Evolutionary conservation across 164 flowering plant species (phyloP), one percentile per base, ranked within the genome.

Genomic region (Magnolia changhungtana): DNA sequence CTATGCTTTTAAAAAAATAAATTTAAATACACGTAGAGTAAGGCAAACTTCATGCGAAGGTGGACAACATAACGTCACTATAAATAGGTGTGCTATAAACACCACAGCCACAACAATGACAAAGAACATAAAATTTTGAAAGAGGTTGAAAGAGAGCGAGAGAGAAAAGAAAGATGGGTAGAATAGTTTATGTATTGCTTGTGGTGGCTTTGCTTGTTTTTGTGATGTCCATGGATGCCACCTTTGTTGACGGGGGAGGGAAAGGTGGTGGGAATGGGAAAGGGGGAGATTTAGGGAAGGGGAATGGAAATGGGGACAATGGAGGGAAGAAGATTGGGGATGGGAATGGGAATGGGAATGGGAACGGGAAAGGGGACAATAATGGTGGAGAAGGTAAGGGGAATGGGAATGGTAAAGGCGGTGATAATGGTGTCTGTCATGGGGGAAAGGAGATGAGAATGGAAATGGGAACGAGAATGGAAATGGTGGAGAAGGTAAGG

Each of bases 231-330:
- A 24, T 75, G 77, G 64, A 67, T 23, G 4, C 19, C 7, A 68
- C n/a, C 64, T 14, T 20, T 1, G 77, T 51, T 16, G 65, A 74
- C 3, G 68, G 29, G 14, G 68, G 11, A 66, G 81, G 80, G 67
- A 51, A 58, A 7, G 67, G 76, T 24, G 29, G 19, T 4, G 79
- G 69, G 11, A 65, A 27, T 16, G 69, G 50, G 3, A 74, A 73
- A 45, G 67, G 31, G 14, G 58, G 55, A 4, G 1, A 29, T 3
- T 3, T 3, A 37, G 49, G 51, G 52, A 21, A 50, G 4, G 55
- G 51, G 1, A 45, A 69, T 8, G 72, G 55, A 45, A 49, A 69
- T 45, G 72, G 58, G 21, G 23, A 45, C 6, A 51, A 37, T 29
- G 59, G 59, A 0, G 59, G 59, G 59, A 29, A 69, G 1, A 1